These are phyloP conservation scores for Nothophaeocryptopus gaeumannii DNA, from an alignment of 2,329 filamentous ascomycete genomes.

Conservation along the genomic window DNA sequence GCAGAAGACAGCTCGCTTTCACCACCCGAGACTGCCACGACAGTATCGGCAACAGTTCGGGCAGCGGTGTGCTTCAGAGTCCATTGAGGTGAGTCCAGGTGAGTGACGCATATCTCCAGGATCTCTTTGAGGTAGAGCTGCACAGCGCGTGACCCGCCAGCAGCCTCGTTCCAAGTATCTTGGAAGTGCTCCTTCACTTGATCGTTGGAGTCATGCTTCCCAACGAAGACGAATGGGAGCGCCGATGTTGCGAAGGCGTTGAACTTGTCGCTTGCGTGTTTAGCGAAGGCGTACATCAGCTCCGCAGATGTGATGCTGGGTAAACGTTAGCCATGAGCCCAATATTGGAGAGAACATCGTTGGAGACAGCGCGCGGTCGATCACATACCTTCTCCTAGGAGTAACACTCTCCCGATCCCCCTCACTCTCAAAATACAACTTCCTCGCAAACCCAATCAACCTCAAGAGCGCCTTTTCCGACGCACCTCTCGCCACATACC, in stretches of 20 bases:
- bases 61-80: slow-evolving; percentile 84
- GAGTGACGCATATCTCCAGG: slow-evolving; percentile 60
- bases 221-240: slow-evolving; percentile 84
- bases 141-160: slow-evolving; percentile 78
- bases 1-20: slow-evolving; percentile 55
- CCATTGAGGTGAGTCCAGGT: slow-evolving; percentile 82
- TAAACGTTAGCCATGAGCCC: slow-evolving; percentile 26
- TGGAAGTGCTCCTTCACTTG: slow-evolving; percentile 76
- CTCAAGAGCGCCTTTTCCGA: slow-evolving; percentile 57
- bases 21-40: slow-evolving; percentile 56
- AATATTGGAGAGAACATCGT: not conserved
- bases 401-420: slow-evolving; percentile 56
- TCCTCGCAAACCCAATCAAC: slow-evolving; percentile 56
- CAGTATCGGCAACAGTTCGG: slow-evolving; percentile 71
- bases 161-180: slow-evolving; percentile 86
- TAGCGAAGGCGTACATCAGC: slow-evolving; percentile 77
- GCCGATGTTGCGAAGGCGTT: slow-evolving; percentile 69
- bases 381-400: slow-evolving; percentile 24
- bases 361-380: too few relatives aligned
- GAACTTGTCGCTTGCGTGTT: slow-evolving; percentile 86
- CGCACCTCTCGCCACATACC: slow-evolving; percentile 73
- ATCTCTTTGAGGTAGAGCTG: slow-evolving; percentile 84
- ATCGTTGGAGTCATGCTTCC: slow-evolving; percentile 78
- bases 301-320: slow-evolving; percentile 70
- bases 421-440: slow-evolving; percentile 77